Evolutionary conservation across 2,329 filamentous ascomycete species (phyloP), one percentile per base, ranked within the genome.

Genomic region (Fusarium sarcochroum): DNA sequence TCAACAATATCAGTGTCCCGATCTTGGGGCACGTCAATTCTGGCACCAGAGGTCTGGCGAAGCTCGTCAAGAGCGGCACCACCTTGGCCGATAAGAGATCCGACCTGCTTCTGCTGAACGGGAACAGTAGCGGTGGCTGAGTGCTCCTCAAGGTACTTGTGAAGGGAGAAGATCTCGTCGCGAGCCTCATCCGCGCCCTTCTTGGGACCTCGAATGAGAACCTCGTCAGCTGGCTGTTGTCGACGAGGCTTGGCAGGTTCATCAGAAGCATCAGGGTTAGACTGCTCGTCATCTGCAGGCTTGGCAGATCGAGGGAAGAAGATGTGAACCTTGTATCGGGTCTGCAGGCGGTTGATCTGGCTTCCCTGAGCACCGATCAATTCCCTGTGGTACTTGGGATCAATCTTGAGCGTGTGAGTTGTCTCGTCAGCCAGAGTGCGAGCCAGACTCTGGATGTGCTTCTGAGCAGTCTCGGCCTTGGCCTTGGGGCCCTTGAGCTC

Each of bases 401-500:
- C 93, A 72, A 99, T 92, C 85, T 97, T 97, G 56, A 99, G 85
- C 14, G 89, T 84, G 78, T 97, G 91, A 2, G 91, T 97, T 7
- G 92, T 90, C 83, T 99, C 96, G 74, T 99, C 96, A 53, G 97
- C 94, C 74, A 97, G 87, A 77, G 92, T 92, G 78, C 92, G 93
- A 40, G 88, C 91, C 69, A 98, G 83, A 38, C 89, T 87, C 67
- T 90, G 84, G 71, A 99, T 98, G 76, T 97, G 90, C 38, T 90
- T 83, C 79, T 92, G 96, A 68, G 93, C 93, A 49, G 90, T 89
- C 78, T 97, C 94, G 2, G 94, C 93, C 85, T 98, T 98, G 50
- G 93, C 93, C 82, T 97, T 93, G 49, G 96, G 95, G 25, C 97
- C 96, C 84, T 97, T 98, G 73, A 99, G 89, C 80, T 97, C 93